A percentile compares a stretch with the other conserved stretches of the same genome.
phyloP scores from a whole-genome alignment of 2,329 filamentous ascomycete species.

The Pyrenophora teres region DNA sequence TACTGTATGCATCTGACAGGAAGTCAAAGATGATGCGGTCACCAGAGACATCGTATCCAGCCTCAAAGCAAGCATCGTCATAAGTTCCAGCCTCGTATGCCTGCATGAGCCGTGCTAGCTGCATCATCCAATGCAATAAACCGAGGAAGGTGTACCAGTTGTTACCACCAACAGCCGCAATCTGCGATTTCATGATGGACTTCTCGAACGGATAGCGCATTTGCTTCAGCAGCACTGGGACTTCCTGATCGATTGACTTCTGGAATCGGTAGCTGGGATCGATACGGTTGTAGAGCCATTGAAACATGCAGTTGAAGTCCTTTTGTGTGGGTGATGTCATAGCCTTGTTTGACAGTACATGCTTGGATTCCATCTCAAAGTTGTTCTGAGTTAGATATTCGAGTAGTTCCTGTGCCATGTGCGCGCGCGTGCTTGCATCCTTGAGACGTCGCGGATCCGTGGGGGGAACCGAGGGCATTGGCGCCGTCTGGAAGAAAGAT shows the following conservation, averaged over 20 bases:
- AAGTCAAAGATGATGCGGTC: constrained; percentile 96
- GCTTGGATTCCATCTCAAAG: constrained; percentile 98
- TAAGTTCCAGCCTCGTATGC: constrained; percentile 78
- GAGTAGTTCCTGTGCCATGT: constrained; percentile 84
- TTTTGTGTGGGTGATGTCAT: constrained; percentile 96
- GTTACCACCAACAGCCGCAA: constrained; percentile 91
- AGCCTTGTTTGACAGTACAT: constrained; percentile 86
- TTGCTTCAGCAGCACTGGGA: constrained; percentile 89
- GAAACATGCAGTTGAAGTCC: constrained; percentile 97
- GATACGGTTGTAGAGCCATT: constrained; percentile 95
- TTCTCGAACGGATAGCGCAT: constrained; percentile 93
- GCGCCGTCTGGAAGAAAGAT: constrained; percentile 91
- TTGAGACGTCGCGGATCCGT: constrained; percentile 85
- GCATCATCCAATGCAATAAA: constrained; percentile 98
- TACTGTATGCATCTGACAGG: constrained; percentile 83
- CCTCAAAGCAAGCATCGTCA: constrained; percentile 86
- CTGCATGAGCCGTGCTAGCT: constrained; percentile 91
- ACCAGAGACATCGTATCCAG: constrained; percentile 82
- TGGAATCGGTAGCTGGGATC: constrained; percentile 92
- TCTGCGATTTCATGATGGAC: constrained; percentile 94
- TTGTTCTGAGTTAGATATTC: constrained; percentile 93
- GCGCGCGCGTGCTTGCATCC: constrained; percentile 77
- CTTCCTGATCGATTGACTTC: constrained; percentile 93
- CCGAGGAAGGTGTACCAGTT: constrained; percentile 97
- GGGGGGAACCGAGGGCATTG: constrained; percentile 78